Evolutionary conservation across 2,329 filamentous ascomycete genomes (phyloP).

Genomic region (Colletotrichum plurivorum): DNA sequence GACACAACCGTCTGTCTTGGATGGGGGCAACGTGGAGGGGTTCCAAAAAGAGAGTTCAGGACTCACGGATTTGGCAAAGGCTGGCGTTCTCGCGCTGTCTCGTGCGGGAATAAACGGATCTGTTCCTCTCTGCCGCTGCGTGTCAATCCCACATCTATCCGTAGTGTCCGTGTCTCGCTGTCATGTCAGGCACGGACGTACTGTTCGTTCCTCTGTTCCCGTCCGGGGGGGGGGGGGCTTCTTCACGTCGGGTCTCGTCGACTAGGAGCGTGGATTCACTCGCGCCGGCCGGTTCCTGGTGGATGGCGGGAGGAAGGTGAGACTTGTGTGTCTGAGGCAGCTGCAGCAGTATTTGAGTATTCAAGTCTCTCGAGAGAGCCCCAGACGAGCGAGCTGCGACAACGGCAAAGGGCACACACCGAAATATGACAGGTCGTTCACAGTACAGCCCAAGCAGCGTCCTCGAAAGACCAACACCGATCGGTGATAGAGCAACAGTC

Average conservation of each 20-base stretch:
- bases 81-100: conserved; percentile 29
- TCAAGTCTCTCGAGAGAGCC: conserved; percentile 4
- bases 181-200: conserved; percentile 41
- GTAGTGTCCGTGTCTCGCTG: conserved; percentile 40
- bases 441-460: conserved; percentile 1
- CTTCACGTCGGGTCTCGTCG: conserved; percentile 20
- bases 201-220: conserved; percentile 28
- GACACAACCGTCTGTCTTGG: neutral
- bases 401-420: neutral
- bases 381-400: neutral
- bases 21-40: conserved; percentile 21
- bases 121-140: conserved; percentile 34
- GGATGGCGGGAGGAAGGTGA: conserved; percentile 26
- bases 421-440: conserved; percentile 19
- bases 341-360: conserved; percentile 13
- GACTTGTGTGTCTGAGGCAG: conserved; percentile 38
- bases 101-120: conserved; percentile 35
- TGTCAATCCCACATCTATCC: conserved; percentile 34
- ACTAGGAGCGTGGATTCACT: conserved; percentile 5
- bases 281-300: conserved; percentile 27
- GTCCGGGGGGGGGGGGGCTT: conserved; percentile 16
- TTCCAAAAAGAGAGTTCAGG: conserved; percentile 28
- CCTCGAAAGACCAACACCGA: neutral
- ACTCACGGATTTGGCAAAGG: conserved; percentile 36
- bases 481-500: conserved; percentile 1